A percentile compares a stretch with the other conserved stretches of the same genome.
phyloP scores from a whole-genome alignment of 768 basidiomycete genomes.

The Roridomyces roridus region DNA sequence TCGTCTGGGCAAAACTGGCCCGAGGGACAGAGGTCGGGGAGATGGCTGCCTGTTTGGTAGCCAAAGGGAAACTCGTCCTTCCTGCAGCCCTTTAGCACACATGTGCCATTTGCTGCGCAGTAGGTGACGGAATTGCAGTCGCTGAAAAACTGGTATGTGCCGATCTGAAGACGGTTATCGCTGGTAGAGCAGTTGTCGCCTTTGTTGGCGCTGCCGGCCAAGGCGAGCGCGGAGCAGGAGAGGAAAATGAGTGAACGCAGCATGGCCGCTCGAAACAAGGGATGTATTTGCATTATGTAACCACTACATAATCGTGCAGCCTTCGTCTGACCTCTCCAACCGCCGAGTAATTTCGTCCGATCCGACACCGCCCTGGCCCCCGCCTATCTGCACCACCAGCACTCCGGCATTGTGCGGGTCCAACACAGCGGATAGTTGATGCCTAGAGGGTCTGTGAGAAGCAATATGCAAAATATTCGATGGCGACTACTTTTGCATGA shows the following conservation, averaged over 20 bases:
- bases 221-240: slow-evolving; percentile 41
- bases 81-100: slow-evolving; percentile 72
- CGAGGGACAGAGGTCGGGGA: slow-evolving; percentile 66
- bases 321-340: slow-evolving; percentile 56
- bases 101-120: slow-evolving; percentile 63
- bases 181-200: slow-evolving; percentile 55
- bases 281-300: slow-evolving; percentile 62
- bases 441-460: slow-evolving; percentile 45
- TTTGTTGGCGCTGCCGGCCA: slow-evolving; percentile 53
- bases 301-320: slow-evolving; percentile 76
- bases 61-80: slow-evolving; percentile 82
- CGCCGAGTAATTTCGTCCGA: slow-evolving; percentile 65
- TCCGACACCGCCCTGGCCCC: slow-evolving; percentile 47
- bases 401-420: slow-evolving; percentile 88
- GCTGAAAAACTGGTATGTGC: slow-evolving; percentile 81
- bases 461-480: not conserved
- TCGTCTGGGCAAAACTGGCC: slow-evolving; percentile 88
- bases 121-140: slow-evolving; percentile 78
- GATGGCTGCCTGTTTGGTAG: slow-evolving; percentile 46
- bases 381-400: slow-evolving; percentile 71
- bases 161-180: slow-evolving; percentile 72
- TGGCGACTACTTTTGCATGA: slow-evolving; percentile 72
- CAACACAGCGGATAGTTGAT: slow-evolving; percentile 71
- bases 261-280: slow-evolving; percentile 27
- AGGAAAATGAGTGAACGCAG: slow-evolving; percentile 59